Conservation (phyloP, 805 yeast species). For the Ogataea minuta region DNA sequence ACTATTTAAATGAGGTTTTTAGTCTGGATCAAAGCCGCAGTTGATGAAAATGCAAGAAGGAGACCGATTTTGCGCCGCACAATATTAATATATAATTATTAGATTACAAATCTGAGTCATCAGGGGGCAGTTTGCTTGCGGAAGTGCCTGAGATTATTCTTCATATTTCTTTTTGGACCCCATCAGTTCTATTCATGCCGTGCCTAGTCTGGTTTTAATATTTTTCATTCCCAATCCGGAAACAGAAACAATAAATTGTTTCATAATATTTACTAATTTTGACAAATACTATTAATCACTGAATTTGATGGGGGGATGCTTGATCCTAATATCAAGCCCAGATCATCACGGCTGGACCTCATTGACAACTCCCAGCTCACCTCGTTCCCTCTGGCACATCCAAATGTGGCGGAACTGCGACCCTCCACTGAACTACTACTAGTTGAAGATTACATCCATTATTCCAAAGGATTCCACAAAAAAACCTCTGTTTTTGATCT, state of each 20-base stretch:
- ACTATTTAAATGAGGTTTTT: too few species aligned
- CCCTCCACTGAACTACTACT: conserved; percentile 34
- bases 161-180: conserved; percentile 1
- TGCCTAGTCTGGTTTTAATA: too few species aligned
- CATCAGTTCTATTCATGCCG: too few species aligned
- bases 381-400: conserved; percentile 54
- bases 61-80: too few species aligned
- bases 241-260: neutral
- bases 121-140: too few species aligned
- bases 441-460: conserved; percentile 55
- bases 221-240: conserved; percentile 1
- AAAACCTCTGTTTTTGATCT: conserved; percentile 36
- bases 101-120: too few species aligned
- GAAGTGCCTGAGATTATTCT: too few species aligned
- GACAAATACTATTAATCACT: neutral
- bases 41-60: too few species aligned
- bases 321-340: conserved; percentile 5
- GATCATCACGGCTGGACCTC: conserved; percentile 43
- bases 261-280: conserved; percentile 1
- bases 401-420: conserved; percentile 20
- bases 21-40: too few species aligned
- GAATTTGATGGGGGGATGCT: conserved; percentile 4
- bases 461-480: conserved; percentile 21
- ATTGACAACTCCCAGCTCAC: conserved; percentile 48
- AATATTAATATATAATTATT: too few species aligned